These are phyloP conservation scores for Pseudotulostoma volvatum DNA, from an alignment of 495 filamentous ascomycete species.

Conservation along the genomic window DNA sequence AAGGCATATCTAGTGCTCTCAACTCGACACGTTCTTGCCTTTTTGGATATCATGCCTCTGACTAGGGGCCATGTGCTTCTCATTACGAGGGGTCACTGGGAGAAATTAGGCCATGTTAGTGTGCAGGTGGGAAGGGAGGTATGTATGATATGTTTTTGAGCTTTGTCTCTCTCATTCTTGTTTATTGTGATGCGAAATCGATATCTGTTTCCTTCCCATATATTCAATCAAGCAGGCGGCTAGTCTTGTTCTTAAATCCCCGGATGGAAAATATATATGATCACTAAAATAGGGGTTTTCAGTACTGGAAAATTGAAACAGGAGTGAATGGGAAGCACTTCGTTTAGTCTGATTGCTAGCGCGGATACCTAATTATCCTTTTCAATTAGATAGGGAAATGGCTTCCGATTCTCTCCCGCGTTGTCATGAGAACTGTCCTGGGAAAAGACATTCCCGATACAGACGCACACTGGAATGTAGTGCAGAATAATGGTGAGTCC, in stretches of 20 bases:
- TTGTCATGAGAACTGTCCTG: conserved; percentile 39
- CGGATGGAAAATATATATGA: too few species aligned
- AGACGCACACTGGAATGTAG: conserved; percentile 72
- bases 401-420: conserved; percentile 58
- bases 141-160: conserved; percentile 3
- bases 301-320: too few species aligned
- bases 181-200: too few species aligned
- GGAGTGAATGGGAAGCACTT: too few species aligned
- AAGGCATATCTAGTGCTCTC: conserved; percentile 55
- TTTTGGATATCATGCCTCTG: conserved; percentile 82
- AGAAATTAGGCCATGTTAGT: conserved; percentile 51
- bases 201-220: background rate
- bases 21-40: conserved; percentile 56
- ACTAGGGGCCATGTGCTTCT: conserved; percentile 64
- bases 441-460: conserved; percentile 15
- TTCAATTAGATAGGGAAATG: conserved; percentile 40
- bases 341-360: too few species aligned
- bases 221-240: background rate
- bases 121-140: conserved; percentile 38
- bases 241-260: background rate
- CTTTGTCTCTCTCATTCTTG: conserved; percentile 1
- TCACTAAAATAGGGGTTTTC: too few species aligned
- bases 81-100: conserved; percentile 50
- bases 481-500: conserved; percentile 75
- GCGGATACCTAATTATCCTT: too few species aligned